Evolutionary conservation across 306 rosid genomes (phyloP), one percentile per base, ranked within the genome.

Genomic region (Malus sylvestris): DNA sequence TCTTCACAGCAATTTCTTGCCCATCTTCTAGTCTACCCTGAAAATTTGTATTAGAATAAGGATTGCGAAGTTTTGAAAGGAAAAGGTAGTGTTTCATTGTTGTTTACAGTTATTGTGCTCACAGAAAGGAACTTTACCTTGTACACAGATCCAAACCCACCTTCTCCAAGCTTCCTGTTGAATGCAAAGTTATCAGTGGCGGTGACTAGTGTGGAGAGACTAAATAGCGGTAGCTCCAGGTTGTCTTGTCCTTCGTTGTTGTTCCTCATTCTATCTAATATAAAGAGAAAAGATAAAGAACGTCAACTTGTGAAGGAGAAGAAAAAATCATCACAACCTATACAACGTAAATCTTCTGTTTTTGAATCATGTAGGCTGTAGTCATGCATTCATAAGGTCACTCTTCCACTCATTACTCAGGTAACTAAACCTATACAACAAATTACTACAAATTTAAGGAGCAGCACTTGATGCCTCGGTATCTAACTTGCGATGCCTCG

Each of bases 131-230:
- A 3, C 35, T 6, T 66, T 76, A 84, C 88, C 88, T 66, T 76
- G 74, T 81, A 84, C 2, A 86, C 87, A 38, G 81, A 42, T 76
- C 90, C 90, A 59, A 80, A 87, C 42, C 91, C 88, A 62, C 82
- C 87, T 78, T 81, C 78, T 49, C 89, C 87, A 6, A 86, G 81
- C 77, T 71, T 81, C 68, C 72, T 81, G 67, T 35, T 60, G 27
- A 66, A 55, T 68, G 85, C 76, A 78, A 86, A 84, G 42, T 79
- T 44, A 57, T 67, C 46, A 27, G 88, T 86, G 76, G 88, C 90
- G 8, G 49, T 77, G 71, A 68, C 67, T 55, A 85, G 61, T n/a
- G 70, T 68, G 73, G 84, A 53, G 18, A 85, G 59, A 49, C 73
- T 80, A 60, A 85, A 70, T 40, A 81, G 27, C 6, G 85, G 84